Conservation (phyloP, 169 alveolate species). For the Babesia gibsoni region DNA sequence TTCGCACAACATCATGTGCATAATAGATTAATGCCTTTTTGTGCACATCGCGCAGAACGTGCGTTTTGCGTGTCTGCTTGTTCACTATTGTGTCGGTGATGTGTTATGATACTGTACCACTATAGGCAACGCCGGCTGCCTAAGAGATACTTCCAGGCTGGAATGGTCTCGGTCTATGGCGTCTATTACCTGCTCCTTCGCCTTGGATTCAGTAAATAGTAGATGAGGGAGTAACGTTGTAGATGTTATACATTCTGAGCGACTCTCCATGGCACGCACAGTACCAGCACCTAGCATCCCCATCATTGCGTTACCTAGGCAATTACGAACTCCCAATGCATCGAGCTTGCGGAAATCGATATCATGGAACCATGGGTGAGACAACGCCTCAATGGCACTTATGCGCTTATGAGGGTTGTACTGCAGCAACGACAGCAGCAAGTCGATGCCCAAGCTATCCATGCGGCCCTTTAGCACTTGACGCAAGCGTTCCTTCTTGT, state of each 20-base stretch:
- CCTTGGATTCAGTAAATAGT: slow-evolving; percentile 43
- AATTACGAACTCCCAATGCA: slow-evolving; percentile 79
- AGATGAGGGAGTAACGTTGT: slow-evolving; percentile 78
- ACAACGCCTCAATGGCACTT: slow-evolving; percentile 92
- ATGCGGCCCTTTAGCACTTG: slow-evolving; percentile 65
- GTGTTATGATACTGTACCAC: slow-evolving; percentile 18
- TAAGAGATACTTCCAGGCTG: not conserved
- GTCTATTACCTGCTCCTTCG: slow-evolving; percentile 32
- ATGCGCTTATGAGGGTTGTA: slow-evolving; percentile 92
- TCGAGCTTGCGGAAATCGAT: slow-evolving; percentile 76
- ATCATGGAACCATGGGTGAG: slow-evolving; percentile 91
- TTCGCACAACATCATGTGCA: too few species aligned
- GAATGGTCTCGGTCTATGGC: slow-evolving; percentile 63
- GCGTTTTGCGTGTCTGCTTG: too few species aligned
- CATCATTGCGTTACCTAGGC: slow-evolving; percentile 74
- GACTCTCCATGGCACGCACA: slow-evolving; percentile 70
- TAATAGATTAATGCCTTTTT: too few species aligned
- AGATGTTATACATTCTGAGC: slow-evolving; percentile 67
- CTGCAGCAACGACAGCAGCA: slow-evolving; percentile 86
- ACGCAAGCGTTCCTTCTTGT: slow-evolving; percentile 68
- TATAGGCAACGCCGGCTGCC: slow-evolving; percentile 29
- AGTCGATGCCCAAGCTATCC: slow-evolving; percentile 80
- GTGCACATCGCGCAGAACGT: too few species aligned
- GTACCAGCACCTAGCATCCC: slow-evolving; percentile 76
- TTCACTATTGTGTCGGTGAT: too few species aligned